Evolutionary conservation across 768 basidiomycete species (phyloP).

Genomic region (Tremella fuciformis): DNA sequence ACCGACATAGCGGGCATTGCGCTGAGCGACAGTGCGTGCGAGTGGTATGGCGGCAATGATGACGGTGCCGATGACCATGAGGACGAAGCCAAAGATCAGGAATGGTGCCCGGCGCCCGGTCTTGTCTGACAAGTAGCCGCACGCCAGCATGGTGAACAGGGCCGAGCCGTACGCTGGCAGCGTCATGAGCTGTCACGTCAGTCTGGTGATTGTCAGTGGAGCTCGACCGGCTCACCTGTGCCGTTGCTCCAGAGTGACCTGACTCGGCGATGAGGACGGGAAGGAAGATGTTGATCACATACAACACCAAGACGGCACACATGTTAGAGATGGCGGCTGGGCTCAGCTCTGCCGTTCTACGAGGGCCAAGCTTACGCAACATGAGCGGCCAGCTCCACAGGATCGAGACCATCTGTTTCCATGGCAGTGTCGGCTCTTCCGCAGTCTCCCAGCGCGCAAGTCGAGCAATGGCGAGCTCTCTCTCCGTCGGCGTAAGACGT

Average conservation of each 20-base stretch:
- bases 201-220: neutral
- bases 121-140: neutral
- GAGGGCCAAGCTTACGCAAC: neutral
- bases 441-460: too few relatives aligned
- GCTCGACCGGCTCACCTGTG: too few relatives aligned
- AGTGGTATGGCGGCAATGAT: neutral
- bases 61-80: neutral
- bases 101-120: neutral
- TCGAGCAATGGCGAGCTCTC: too few relatives aligned
- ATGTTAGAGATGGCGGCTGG: too few relatives aligned
- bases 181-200: too few relatives aligned
- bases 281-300: neutral
- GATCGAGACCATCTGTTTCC: neutral
- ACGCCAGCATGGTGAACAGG: too few relatives aligned
- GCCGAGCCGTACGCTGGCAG: too few relatives aligned
- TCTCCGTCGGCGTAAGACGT: too few relatives aligned
- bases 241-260: neutral
- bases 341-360: neutral
- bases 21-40: neutral
- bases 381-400: neutral
- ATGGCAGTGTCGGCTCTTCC: too few relatives aligned
- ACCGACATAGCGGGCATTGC: neutral
- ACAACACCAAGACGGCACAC: neutral
- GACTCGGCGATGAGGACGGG: neutral
- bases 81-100: neutral